These are phyloP conservation scores for Vachellia pachyceras DNA, from an alignment of 306 rosid genomes.

Conservation along the genomic window DNA sequence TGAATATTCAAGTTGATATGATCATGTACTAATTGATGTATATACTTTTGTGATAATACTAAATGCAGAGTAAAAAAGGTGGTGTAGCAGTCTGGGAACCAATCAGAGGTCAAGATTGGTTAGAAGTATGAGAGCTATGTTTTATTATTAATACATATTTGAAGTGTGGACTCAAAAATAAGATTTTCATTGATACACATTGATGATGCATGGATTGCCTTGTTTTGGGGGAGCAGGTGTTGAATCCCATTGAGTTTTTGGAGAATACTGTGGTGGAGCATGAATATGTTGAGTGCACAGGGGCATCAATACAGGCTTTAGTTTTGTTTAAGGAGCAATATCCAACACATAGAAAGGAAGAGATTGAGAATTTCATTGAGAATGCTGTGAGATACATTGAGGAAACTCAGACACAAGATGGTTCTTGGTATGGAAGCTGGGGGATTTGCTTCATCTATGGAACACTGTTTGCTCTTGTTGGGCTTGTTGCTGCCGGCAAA, in stretches of 20 bases:
- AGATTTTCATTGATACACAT: no score
- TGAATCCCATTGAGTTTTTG: conserved; percentile 12
- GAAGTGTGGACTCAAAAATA: no score
- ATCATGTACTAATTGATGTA: no score
- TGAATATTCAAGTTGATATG: neutral
- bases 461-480: neutral
- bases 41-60: no score
- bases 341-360: neutral
- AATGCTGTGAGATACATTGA: neutral
- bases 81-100: conserved; percentile 38
- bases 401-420: neutral
- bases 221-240: neutral
- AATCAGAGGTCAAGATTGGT: conserved; percentile 43
- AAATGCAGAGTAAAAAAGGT: conserved; percentile 48
- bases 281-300: conserved; percentile 37
- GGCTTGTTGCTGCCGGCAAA: neutral
- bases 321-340: neutral
- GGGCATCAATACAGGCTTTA: neutral
- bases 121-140: conserved; percentile 35
- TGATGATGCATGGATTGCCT: no score
- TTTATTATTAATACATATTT: no score
- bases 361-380: neutral
- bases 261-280: conserved; percentile 1
- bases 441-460: neutral
- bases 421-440: neutral